Percentiles rank a stretch among this genome's conserved stretches.
phyloP scores from a whole-genome alignment of 2,329 filamentous ascomycete genomes.

The Diaporthe sp. region DNA sequence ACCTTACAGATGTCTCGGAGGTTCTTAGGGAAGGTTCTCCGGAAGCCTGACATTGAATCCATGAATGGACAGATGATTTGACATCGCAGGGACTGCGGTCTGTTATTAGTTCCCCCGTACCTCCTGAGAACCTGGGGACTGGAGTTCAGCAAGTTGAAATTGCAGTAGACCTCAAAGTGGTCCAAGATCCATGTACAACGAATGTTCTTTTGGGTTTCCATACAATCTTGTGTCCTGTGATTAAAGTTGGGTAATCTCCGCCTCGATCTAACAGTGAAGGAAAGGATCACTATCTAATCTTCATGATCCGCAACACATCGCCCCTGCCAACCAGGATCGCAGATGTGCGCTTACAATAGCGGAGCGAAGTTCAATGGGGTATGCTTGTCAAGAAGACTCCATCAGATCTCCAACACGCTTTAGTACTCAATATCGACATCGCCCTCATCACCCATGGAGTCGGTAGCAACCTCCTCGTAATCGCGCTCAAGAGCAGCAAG shows the following conservation, averaged over 20 bases:
- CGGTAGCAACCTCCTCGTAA: slow-evolving; percentile 98
- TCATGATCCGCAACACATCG: slow-evolving; percentile 32
- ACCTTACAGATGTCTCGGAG: background rate
- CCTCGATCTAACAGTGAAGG: slow-evolving; percentile 40
- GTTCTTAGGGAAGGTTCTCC: too few relatives aligned
- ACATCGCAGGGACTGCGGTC: background rate
- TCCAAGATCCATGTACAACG: slow-evolving; percentile 4
- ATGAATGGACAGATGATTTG: background rate
- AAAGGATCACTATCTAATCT: slow-evolving; percentile 38
- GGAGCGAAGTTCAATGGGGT: slow-evolving; percentile 40
- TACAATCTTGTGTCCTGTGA: slow-evolving; percentile 41
- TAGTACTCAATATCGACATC: slow-evolving; percentile 94
- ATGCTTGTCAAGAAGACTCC: slow-evolving; percentile 36
- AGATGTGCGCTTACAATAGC: slow-evolving; percentile 28
- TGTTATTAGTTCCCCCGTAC: background rate
- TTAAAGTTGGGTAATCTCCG: slow-evolving; percentile 41
- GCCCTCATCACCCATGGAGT: slow-evolving; percentile 91
- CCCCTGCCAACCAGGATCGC: slow-evolving; percentile 2
- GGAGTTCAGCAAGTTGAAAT: background rate
- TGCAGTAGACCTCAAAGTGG: background rate
- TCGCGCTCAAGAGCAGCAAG: slow-evolving; percentile 97
- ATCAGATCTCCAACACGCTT: slow-evolving; percentile 43
- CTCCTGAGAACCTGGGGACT: background rate
- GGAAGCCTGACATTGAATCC: background rate
- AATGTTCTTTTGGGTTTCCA: slow-evolving; percentile 37